Conservation (phyloP, 768 basidiomycete genomes). For the Sistotremastrum suecicum region DNA sequence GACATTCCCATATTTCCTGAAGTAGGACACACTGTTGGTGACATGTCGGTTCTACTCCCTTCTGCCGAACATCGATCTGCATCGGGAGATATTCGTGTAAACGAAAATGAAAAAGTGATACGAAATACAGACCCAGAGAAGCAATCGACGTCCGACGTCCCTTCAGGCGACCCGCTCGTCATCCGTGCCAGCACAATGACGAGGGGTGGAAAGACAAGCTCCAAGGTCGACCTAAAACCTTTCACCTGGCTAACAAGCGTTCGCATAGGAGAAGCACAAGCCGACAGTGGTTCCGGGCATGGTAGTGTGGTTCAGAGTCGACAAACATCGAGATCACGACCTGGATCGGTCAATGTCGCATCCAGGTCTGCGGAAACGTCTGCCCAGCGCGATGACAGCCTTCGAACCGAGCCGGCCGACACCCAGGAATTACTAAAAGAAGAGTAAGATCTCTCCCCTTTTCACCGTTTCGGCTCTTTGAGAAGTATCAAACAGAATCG, state of each 20-base stretch:
- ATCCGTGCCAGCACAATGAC: slow-evolving; percentile 26
- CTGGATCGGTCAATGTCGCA: slow-evolving; percentile 8
- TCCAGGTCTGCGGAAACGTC: background rate
- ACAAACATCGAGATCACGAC: slow-evolving; percentile 30
- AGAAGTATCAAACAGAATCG: too few species aligned
- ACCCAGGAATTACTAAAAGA: too few species aligned
- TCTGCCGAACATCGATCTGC: too few species aligned
- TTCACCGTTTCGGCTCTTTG: too few species aligned
- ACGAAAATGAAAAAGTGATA: too few species aligned
- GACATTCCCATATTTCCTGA: too few species aligned
- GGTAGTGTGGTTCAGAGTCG: slow-evolving; percentile 35
- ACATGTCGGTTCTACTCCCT: too few species aligned
- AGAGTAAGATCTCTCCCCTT: too few species aligned
- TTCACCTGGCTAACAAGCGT: slow-evolving; percentile 64
- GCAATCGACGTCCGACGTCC: slow-evolving; percentile 2
- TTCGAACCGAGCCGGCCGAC: too few species aligned
- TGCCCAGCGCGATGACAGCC: too few species aligned
- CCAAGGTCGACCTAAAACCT: slow-evolving; percentile 37
- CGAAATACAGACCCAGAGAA: slow-evolving; percentile 3
- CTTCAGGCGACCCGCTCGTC: background rate
- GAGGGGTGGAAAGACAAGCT: slow-evolving; percentile 33
- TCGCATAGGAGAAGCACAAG: slow-evolving; percentile 36
- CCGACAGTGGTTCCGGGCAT: slow-evolving; percentile 43
- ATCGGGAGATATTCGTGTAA: too few species aligned
- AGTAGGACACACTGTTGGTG: too few species aligned